Evolutionary conservation across 2,329 filamentous ascomycete species (phyloP).

Genomic region (Ploettnerulaceae sp.): DNA sequence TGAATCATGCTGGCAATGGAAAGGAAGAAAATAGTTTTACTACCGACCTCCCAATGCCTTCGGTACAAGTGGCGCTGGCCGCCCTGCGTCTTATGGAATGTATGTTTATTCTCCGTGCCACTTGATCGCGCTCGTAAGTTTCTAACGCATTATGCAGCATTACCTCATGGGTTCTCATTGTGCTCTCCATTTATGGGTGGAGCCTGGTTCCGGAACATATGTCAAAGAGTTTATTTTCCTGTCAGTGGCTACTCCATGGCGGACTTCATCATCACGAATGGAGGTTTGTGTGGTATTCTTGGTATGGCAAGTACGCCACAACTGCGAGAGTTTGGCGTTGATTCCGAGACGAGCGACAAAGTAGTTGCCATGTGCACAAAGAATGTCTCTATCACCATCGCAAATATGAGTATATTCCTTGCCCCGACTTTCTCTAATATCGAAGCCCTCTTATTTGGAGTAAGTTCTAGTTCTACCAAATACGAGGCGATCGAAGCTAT

Average conservation of each 20-base stretch:
- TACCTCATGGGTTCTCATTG: constrained; percentile 3
- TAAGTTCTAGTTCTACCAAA: not conserved
- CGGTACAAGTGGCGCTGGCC: constrained; percentile 4
- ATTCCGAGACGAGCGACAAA: not conserved
- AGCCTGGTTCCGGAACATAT: not conserved
- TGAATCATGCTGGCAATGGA: not conserved
- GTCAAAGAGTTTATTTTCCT: constrained; percentile 13
- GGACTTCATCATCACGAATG: constrained; percentile 13
- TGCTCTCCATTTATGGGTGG: constrained; percentile 7
- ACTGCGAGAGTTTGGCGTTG: not conserved
- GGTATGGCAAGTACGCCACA: not conserved
- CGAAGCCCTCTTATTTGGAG: constrained; percentile 6
- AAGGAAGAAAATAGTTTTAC: not conserved
- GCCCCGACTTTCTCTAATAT: constrained; percentile 9
- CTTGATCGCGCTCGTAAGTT: not conserved
- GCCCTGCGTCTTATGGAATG: constrained; percentile 5
- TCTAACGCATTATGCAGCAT: not conserved
- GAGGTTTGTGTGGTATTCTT: constrained; percentile 7
- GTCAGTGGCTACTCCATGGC: constrained; percentile 11
- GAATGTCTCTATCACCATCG: constrained; percentile 6
- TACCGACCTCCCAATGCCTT: constrained; percentile 6
- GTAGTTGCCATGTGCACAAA: constrained; percentile 7
- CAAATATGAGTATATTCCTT: constrained; percentile 6
- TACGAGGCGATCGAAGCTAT: not conserved
- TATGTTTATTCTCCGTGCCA: not conserved